Evolutionary conservation across 257 asterid genomes (phyloP).

Genomic region (Striga asiatica): DNA sequence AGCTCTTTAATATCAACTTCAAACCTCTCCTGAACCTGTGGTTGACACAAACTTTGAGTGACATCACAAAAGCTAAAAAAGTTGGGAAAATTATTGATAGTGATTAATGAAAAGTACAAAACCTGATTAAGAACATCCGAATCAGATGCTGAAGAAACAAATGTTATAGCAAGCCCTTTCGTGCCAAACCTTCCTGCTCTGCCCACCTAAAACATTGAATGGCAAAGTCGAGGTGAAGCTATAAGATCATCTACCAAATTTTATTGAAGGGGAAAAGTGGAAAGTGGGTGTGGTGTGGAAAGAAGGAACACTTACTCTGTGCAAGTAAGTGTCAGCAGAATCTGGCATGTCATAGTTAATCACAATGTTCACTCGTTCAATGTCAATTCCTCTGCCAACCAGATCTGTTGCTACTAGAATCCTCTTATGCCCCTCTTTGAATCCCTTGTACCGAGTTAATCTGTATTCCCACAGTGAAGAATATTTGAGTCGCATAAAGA

Average conservation of each 20-base stretch:
- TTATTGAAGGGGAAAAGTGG: too few species aligned
- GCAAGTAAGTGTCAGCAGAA: slow-evolving; percentile 76
- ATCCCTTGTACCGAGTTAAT: slow-evolving; percentile 63
- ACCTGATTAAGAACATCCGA: slow-evolving; percentile 76
- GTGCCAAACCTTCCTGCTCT: slow-evolving; percentile 86
- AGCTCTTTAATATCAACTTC: slow-evolving; percentile 90
- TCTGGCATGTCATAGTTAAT: slow-evolving; percentile 85
- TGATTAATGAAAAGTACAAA: too few species aligned
- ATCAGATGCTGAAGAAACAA: slow-evolving; percentile 73
- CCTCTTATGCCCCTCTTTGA: slow-evolving; percentile 78
- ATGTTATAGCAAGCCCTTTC: slow-evolving; percentile 82
- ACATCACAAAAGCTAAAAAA: too few species aligned
- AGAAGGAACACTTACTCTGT: slow-evolving; percentile 37
- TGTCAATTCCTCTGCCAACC: slow-evolving; percentile 81
- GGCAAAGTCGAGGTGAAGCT: not conserved
- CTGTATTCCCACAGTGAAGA: slow-evolving; percentile 28
- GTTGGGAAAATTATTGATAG: too few species aligned
- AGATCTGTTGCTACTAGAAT: slow-evolving; percentile 77
- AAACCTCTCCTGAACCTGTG: slow-evolving; percentile 89
- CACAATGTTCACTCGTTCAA: slow-evolving; percentile 74
- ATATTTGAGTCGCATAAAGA: too few species aligned
- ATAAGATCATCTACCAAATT: not conserved
- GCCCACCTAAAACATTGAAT: slow-evolving; percentile 46
- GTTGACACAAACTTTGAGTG: not conserved
- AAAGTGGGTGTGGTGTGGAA: too few species aligned